Evolutionary conservation across 2,329 filamentous ascomycete species (phyloP), one percentile per base, ranked within the genome.

Genomic region (Cercospora sojina): DNA sequence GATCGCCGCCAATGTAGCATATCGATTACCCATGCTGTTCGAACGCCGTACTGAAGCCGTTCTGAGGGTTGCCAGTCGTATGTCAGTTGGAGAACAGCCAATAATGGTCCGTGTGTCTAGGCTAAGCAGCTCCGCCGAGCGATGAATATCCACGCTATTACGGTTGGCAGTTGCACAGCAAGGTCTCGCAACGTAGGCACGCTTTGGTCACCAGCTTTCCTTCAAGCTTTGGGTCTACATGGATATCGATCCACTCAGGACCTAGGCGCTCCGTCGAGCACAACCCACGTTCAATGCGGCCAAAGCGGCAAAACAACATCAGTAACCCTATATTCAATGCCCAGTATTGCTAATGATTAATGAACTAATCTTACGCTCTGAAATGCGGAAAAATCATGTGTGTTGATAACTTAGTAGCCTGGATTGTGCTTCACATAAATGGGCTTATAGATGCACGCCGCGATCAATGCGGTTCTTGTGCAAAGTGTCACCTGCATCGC

Each of bases 1-100:
- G 12, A 51, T 13, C 29, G 62, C 62, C 20, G 49, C 57, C 23
- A 53, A 31, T 23, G 57, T 32, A 60, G 63, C 63, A 13, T 53
- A 61, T 23, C 35, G 12, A 31, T 47, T 29, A 7, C 12, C n/a
- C 59, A 49, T 49, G 20, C 27, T 25, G 25, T 12, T 20, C 1
- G 2, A 31, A 20, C n/a, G 5, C n/a, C 6, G 41, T 13, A 35
- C 10, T 25, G 25, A 27, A 47, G 23, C 27, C 29, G 38, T 20
- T 16, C 20, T 23, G 20, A 20, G 43, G 18, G 10, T 49, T 13
- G 23, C 18, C 18, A 20, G 10, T 23, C 4, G 41, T 47, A 47
- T 51, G 47, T 27, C 47, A 12, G 5, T 13, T 27, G 47, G 10
- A 51, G 20, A 5, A 51, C 23, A 12, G 23, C 20, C n/a, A 27